A percentile compares a stretch with the other conserved stretches of the same genome.
Conservation (phyloP, 805 yeast species). For the Wickerhamiella azyma region DNA sequence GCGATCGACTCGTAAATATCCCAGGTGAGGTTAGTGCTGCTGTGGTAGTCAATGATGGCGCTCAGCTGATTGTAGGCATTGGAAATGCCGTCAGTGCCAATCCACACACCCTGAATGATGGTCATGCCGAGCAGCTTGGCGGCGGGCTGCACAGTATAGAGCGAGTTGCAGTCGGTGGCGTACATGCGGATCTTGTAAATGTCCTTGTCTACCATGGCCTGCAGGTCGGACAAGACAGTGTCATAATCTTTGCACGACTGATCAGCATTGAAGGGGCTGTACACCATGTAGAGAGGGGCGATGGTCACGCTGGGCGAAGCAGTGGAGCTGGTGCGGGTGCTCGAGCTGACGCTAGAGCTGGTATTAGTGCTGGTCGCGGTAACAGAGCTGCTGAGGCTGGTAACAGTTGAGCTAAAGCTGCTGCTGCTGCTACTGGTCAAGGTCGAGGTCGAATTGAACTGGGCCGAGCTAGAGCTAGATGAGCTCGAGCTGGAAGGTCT, state of each 20-base stretch:
- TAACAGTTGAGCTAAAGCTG: too few species aligned
- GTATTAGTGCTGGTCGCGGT: too few species aligned
- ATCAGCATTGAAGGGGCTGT: constrained; percentile 53
- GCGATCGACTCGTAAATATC: constrained; percentile 62
- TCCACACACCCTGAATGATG: constrained; percentile 84
- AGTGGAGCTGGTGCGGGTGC: background rate
- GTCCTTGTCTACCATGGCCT: constrained; percentile 43
- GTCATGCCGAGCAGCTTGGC: constrained; percentile 46
- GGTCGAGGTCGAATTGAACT: background rate
- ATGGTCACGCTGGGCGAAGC: constrained; percentile 5
- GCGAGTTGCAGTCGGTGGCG: constrained; percentile 73
- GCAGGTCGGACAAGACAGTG: constrained; percentile 45
- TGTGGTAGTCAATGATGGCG: constrained; percentile 31
- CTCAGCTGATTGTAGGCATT: constrained; percentile 50
- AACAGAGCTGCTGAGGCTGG: too few species aligned
- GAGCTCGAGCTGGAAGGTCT: background rate
- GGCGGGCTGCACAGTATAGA: constrained; percentile 50
- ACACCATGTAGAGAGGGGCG: constrained; percentile 24
- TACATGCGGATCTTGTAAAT: constrained; percentile 59
- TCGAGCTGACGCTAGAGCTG: background rate
- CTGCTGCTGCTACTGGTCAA: too few species aligned
- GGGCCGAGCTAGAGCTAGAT: background rate
- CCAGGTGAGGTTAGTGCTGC: constrained; percentile 44
- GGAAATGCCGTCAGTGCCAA: constrained; percentile 46
- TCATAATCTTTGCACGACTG: constrained; percentile 50